These are phyloP conservation scores for Musa acuminata DNA, from an alignment of 176 grass and related monocot genomes.

Conservation along the genomic window DNA sequence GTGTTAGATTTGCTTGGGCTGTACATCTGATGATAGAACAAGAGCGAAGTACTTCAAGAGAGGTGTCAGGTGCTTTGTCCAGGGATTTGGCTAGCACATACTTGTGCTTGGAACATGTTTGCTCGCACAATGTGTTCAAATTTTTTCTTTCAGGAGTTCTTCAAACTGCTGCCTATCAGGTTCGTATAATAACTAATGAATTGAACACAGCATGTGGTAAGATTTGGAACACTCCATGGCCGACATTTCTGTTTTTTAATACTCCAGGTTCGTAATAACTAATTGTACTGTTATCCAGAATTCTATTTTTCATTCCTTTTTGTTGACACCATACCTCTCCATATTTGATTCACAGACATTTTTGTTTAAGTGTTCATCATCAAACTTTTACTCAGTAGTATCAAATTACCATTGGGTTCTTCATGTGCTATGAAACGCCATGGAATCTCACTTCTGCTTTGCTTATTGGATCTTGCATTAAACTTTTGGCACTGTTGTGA, in stretches of 20 bases:
- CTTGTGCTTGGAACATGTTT: constrained; percentile 66
- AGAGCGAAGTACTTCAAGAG: constrained; percentile 49
- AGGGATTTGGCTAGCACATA: constrained; percentile 43
- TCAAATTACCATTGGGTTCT: neutral
- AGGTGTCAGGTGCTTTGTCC: constrained; percentile 33
- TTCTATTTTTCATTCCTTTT: neutral
- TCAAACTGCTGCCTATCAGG: constrained; percentile 77
- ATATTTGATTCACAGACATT: neutral
- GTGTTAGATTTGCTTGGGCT: constrained; percentile 73
- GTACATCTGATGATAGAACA: constrained; percentile 91
- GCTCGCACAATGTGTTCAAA: constrained; percentile 62
- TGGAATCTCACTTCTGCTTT: neutral
- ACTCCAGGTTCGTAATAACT: no score
- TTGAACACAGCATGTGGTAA: neutral
- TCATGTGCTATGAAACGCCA: no score
- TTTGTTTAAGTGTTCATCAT: no score
- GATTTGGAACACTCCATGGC: neutral
- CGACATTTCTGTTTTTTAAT: neutral
- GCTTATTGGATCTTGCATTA: neutral
- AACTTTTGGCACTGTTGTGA: neutral
- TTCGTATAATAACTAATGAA: constrained; percentile 15
- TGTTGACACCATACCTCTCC: neutral
- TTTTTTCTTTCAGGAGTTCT: constrained; percentile 57
- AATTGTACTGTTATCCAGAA: neutral
- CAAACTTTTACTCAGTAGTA: neutral